Evolutionary conservation across 2,329 filamentous ascomycete species (phyloP), one percentile per base, ranked within the genome.

Genomic region (Colletotrichum sp.): DNA sequence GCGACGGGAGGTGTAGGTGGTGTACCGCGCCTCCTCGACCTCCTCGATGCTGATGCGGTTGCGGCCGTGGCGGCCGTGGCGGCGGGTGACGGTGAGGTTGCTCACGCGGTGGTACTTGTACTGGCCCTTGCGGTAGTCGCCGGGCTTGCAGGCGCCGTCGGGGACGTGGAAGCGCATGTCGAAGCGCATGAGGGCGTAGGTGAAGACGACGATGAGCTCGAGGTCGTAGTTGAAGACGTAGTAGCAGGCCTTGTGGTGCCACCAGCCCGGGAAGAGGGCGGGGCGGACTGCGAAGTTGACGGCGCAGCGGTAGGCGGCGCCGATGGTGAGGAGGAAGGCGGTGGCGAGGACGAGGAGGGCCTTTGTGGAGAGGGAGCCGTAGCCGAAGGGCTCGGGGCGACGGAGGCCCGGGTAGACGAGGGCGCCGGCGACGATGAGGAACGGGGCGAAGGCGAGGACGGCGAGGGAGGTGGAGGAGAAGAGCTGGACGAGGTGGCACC

Each of bases 161-260:
- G 74, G 74, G 61, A 76, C 57, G 61, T 93, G 89, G 86, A 96
- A 98, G 57, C 94, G 90, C 77, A 89, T 88, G 82, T 98, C 96
- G 77, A 97, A 92, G 36, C 95, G 90, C 24, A 89, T 84, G 18
- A 94, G 81, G 1, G 93, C 89, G 84, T 95, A 96, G 10, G 93
- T 85, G 69, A 89, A 90, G 6, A 96, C 89, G 48, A 95, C 92
- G 28, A 94, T 81, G 55, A 96, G 86, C 84, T 98, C 96, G 48
- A 96, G 87, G 18, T 86, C 87, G 81, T 95, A 98, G 85, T 95
- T 94, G 86, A 97, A 95, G 81, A 92, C 85, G 86, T 97, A 98
- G 86, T 95, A 98, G 80, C 90, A 92, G 3, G 92, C 90, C 82
- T 93, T 94, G 80, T 87, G 87, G 80, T 95, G 90, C 82, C 93